Conservation (phyloP, 2,329 filamentous ascomycete genomes). For the Dactylellina sp. region DNA sequence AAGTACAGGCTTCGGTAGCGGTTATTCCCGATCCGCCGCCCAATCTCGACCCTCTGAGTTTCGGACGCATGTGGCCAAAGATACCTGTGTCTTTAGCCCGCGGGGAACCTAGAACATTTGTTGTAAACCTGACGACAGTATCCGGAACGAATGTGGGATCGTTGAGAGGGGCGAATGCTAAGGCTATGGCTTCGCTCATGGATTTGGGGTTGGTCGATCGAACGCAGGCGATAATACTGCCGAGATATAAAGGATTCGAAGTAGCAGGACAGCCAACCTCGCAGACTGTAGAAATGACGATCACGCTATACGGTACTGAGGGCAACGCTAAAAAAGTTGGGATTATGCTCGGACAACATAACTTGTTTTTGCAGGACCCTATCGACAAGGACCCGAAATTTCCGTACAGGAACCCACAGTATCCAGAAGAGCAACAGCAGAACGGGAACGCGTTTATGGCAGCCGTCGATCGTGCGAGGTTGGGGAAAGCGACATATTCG, state of each 20-base stretch:
- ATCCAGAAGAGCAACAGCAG: slow-evolving; percentile 45
- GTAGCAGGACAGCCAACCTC: slow-evolving; percentile 51
- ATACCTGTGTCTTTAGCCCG: slow-evolving; percentile 42
- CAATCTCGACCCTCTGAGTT: slow-evolving; percentile 44
- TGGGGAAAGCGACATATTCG: slow-evolving; percentile 50
- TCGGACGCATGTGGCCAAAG: slow-evolving; percentile 55
- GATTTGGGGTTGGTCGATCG: slow-evolving; percentile 49
- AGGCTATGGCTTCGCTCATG: slow-evolving; percentile 54
- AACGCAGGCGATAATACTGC: slow-evolving; percentile 47
- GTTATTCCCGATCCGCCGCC: slow-evolving; percentile 50
- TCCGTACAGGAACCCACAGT: slow-evolving; percentile 52
- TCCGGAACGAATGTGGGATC: slow-evolving; percentile 46
- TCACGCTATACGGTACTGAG: slow-evolving; percentile 48
- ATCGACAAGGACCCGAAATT: slow-evolving; percentile 46
- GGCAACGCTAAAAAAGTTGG: slow-evolving; percentile 51
- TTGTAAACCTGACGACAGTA: slow-evolving; percentile 52
- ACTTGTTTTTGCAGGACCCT: slow-evolving; percentile 50
- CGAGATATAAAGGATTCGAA: slow-evolving; percentile 53
- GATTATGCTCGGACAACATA: slow-evolving; percentile 50
- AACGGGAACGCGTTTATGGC: slow-evolving; percentile 35
- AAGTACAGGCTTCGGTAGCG: slow-evolving; percentile 48
- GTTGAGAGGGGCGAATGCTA: slow-evolving; percentile 46
- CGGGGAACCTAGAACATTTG: slow-evolving; percentile 39
- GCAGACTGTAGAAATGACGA: slow-evolving; percentile 50
- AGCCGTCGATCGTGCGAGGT: slow-evolving; percentile 35